phyloP scores from a whole-genome alignment of 2,329 filamentous ascomycete genomes.

The Aspergillus sp. region DNA sequence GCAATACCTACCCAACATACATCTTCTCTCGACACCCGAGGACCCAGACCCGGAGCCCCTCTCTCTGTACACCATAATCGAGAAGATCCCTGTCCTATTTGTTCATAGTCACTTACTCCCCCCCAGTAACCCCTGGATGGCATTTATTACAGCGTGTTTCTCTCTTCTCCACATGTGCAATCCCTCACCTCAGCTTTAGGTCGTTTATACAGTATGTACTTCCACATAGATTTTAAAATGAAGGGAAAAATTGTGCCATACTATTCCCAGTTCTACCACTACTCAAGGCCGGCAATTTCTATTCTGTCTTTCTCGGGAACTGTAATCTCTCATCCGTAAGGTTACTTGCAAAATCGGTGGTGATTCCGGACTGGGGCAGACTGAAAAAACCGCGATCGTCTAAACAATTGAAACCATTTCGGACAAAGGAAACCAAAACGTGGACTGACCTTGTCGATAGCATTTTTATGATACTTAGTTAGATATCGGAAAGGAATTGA shows the following conservation, averaged over 20 bases:
- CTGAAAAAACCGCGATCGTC: no score
- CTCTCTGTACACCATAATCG: constrained; percentile 2
- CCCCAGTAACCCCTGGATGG: not conserved
- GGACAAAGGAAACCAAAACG: no score
- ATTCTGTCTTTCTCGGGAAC: no score
- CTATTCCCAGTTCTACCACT: not conserved
- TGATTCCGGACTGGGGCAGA: no score
- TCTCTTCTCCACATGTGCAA: not conserved
- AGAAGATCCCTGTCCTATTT: not conserved
- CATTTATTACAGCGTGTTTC: not conserved
- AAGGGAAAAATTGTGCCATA: not conserved
- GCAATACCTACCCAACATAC: not conserved
- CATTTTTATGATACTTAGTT: not conserved
- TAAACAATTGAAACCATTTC: no score
- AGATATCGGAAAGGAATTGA: not conserved
- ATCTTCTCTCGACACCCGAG: not conserved
- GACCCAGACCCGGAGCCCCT: not conserved
- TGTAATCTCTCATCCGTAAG: no score
- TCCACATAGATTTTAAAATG: not conserved
- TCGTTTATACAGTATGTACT: not conserved
- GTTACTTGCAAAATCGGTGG: no score
- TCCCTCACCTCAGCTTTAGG: not conserved
- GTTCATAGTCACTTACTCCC: not conserved
- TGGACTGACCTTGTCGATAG: no score
- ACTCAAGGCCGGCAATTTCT: no score